Evolutionary conservation across 176 grass and related monocot species (phyloP).

Genomic region (Cenchrus fungigraminus): DNA sequence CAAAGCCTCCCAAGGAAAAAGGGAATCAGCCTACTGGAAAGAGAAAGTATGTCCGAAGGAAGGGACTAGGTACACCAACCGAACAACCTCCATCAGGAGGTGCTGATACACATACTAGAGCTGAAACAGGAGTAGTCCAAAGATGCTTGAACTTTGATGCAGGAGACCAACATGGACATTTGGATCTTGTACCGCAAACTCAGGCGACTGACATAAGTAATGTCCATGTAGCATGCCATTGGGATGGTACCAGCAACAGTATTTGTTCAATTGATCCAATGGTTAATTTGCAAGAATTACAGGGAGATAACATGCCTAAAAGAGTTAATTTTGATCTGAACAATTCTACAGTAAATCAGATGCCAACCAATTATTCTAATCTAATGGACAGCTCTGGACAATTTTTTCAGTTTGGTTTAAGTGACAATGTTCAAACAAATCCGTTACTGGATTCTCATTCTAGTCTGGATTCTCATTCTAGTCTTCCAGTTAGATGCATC

Average conservation of each 20-base stretch:
- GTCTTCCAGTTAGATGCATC: not conserved
- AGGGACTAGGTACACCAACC: slow-evolving; percentile 32
- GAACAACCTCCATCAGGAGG: slow-evolving; percentile 30
- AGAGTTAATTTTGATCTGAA: slow-evolving; percentile 57
- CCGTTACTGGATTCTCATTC: slow-evolving; percentile 19
- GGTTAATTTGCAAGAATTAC: slow-evolving; percentile 15
- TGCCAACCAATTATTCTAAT: slow-evolving; percentile 30
- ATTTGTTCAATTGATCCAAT: slow-evolving; percentile 25
- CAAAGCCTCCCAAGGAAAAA: slow-evolving; percentile 46
- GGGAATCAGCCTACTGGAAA: slow-evolving; percentile 50
- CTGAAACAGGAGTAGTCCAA: slow-evolving; percentile 43
- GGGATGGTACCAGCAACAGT: not conserved
- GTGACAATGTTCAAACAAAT: slow-evolving; percentile 33
- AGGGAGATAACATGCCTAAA: slow-evolving; percentile 27
- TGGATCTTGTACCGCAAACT: slow-evolving; percentile 20
- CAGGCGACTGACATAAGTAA: slow-evolving; percentile 17
- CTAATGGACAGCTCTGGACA: slow-evolving; percentile 27
- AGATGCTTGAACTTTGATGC: slow-evolving; percentile 65
- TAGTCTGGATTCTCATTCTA: slow-evolving; percentile 1
- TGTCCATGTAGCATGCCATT: slow-evolving; percentile 21
- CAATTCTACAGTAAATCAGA: slow-evolving; percentile 43
- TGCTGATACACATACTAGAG: slow-evolving; percentile 27
- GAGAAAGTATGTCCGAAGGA: slow-evolving; percentile 84
- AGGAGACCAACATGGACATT: slow-evolving; percentile 45
- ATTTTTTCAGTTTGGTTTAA: slow-evolving; percentile 38